phyloP scores from a whole-genome alignment of 768 basidiomycete genomes.

The Epithele typhae region DNA sequence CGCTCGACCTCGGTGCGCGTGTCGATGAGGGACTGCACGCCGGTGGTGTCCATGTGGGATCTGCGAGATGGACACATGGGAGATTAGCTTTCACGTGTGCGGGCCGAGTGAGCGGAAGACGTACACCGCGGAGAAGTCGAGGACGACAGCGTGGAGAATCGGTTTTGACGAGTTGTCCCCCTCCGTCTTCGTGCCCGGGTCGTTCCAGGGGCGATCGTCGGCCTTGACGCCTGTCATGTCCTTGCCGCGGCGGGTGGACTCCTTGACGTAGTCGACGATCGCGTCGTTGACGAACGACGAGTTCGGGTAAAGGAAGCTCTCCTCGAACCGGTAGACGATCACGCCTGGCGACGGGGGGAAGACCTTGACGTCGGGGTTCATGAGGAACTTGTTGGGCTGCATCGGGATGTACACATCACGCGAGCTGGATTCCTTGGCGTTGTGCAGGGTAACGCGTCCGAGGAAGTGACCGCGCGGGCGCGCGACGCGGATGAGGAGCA shows the following conservation, averaged over 20 bases:
- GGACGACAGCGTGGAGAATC: conserved; percentile 73
- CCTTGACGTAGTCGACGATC: conserved; percentile 78
- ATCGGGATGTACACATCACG: conserved; percentile 90
- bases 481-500: conserved; percentile 87
- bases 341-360: conserved; percentile 80
- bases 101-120: conserved; percentile 18
- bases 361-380: conserved; percentile 69
- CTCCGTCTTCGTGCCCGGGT: conserved; percentile 62
- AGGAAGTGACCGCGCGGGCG: conserved; percentile 87
- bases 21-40: conserved; percentile 86
- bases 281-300: conserved; percentile 61
- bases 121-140: conserved; percentile 86
- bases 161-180: conserved; percentile 53
- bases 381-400: conserved; percentile 45
- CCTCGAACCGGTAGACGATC: conserved; percentile 86
- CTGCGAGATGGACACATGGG: conserved; percentile 31
- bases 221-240: conserved; percentile 60
- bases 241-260: conserved; percentile 66
- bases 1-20: conserved; percentile 78
- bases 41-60: conserved; percentile 86
- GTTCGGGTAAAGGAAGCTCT: conserved; percentile 85
- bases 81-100: not conserved
- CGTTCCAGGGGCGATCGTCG: conserved; percentile 89
- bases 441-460: conserved; percentile 57
- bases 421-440: conserved; percentile 27